phyloP scores from a whole-genome alignment of 2,329 filamentous ascomycete species.

The Cladophialophora bantiana region DNA sequence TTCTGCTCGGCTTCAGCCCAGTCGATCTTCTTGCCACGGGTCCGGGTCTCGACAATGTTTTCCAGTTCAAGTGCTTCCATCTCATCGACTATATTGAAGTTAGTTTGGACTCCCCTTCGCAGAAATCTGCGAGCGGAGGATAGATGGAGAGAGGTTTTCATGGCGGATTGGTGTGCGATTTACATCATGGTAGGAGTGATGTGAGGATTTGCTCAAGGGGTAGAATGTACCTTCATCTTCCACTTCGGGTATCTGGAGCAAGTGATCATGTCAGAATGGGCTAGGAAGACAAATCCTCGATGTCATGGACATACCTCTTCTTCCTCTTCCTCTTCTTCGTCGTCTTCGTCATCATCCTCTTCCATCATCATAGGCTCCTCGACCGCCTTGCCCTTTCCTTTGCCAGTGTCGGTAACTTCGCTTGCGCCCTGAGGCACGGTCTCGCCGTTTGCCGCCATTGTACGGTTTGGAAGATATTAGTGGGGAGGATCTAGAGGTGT shows the following conservation, averaged over 20 bases:
- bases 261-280: slow-evolving; percentile 19
- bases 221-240: slow-evolving; percentile 34
- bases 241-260: slow-evolving; percentile 28
- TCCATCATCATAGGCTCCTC: slow-evolving; percentile 64
- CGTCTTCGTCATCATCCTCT: slow-evolving; percentile 75
- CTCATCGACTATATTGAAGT: slow-evolving; percentile 71
- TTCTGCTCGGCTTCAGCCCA: slow-evolving; percentile 89
- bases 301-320: slow-evolving; percentile 42
- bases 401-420: slow-evolving; percentile 53
- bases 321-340: slow-evolving; percentile 71
- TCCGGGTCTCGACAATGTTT: slow-evolving; percentile 91
- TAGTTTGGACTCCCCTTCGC: slow-evolving; percentile 12
- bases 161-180: neutral
- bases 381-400: slow-evolving; percentile 87
- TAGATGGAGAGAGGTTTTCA: neutral
- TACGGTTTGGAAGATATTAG: neutral
- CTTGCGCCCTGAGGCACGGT: slow-evolving; percentile 31
- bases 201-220: neutral
- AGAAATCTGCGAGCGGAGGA: neutral
- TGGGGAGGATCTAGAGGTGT: neutral
- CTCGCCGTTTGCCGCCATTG: slow-evolving; percentile 41
- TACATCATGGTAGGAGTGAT: neutral
- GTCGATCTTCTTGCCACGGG: slow-evolving; percentile 90
- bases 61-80: slow-evolving; percentile 88
- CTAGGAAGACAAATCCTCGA: no score